phyloP scores from a whole-genome alignment of 306 rosid genomes.

The Prunus salicina region DNA sequence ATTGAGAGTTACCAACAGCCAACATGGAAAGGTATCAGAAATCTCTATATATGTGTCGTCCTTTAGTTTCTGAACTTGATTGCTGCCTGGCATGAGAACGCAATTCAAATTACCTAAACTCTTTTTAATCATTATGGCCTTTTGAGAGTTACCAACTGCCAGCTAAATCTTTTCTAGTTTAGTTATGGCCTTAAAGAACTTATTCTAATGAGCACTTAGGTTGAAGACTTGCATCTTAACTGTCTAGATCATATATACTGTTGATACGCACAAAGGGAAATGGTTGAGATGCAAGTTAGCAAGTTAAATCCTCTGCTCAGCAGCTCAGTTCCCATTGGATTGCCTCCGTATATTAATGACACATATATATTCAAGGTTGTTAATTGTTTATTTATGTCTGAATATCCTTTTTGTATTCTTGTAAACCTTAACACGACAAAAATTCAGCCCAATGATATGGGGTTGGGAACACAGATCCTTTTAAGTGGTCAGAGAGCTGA shows the following conservation, averaged over 20 bases:
- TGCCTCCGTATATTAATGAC: background rate
- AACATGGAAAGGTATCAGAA: slow-evolving; percentile 88
- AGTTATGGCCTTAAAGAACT: background rate
- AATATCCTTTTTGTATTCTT: background rate
- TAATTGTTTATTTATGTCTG: background rate
- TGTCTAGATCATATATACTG: background rate
- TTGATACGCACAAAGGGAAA: background rate
- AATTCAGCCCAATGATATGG: background rate
- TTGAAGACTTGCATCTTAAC: background rate
- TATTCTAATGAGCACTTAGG: background rate
- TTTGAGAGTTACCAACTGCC: background rate
- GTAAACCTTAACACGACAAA: background rate
- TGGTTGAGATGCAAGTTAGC: background rate
- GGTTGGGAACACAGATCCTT: background rate
- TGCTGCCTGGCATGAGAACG: background rate
- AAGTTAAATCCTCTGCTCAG: background rate
- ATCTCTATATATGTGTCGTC: background rate
- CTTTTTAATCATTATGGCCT: background rate
- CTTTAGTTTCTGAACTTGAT: background rate
- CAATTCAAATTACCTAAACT: background rate
- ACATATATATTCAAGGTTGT: background rate
- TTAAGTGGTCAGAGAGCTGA: background rate
- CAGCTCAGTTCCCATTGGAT: background rate
- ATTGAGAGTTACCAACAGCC: slow-evolving; percentile 88
- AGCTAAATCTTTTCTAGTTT: background rate